A percentile compares a stretch with the other conserved stretches of the same genome.
These are phyloP conservation scores for Acacia crassicarpa DNA, from an alignment of 306 rosid genomes.

Conservation along the genomic window DNA sequence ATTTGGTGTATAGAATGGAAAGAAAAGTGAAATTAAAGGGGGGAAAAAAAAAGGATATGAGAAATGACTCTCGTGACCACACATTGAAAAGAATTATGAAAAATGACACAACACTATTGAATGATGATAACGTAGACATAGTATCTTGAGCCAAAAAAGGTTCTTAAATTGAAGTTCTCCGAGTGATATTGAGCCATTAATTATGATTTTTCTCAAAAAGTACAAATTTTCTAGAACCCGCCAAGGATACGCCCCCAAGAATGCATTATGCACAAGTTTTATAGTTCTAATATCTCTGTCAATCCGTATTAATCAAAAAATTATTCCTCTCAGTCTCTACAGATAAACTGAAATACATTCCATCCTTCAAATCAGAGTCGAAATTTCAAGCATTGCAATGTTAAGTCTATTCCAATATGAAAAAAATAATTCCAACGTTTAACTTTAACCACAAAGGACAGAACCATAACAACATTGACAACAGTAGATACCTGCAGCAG, in stretches of 20 bases:
- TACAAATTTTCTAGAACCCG: background rate
- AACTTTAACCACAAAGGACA: slow-evolving; percentile 5
- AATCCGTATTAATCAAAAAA: background rate
- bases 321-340: background rate
- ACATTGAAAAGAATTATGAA: background rate
- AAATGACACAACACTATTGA: background rate
- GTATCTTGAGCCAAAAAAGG: background rate
- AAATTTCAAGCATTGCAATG: slow-evolving; percentile 15
- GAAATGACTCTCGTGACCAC: background rate
- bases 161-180: background rate
- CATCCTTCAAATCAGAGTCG: slow-evolving; percentile 20
- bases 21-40: background rate
- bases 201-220: background rate
- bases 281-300: background rate
- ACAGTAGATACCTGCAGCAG: background rate
- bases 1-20: slow-evolving; percentile 2
- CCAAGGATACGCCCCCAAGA: slow-evolving; percentile 2
- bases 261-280: background rate
- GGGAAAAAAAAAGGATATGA: background rate
- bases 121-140: background rate
- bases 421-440: slow-evolving; percentile 12
- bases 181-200: slow-evolving; percentile 3
- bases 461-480: background rate
- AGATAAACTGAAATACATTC: background rate
- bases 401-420: background rate